These are phyloP conservation scores for Solanum neorickii DNA, from an alignment of 257 asterid species.

Conservation along the genomic window DNA sequence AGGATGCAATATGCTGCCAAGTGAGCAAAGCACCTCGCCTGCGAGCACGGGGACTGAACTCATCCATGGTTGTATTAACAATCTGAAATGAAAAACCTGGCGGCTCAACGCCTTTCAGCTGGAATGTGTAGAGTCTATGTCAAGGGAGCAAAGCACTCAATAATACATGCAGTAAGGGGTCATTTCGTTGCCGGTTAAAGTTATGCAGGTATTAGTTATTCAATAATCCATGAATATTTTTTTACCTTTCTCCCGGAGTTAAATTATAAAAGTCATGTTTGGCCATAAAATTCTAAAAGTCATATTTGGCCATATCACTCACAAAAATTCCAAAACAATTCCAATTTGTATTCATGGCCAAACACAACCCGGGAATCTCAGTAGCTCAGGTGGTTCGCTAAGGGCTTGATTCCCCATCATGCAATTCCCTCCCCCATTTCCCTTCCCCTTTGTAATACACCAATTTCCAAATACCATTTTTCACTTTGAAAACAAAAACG, in stretches of 20 bases:
- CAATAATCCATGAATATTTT: neutral
- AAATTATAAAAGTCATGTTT: neutral
- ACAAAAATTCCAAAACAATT: too few species aligned
- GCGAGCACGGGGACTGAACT: slow-evolving; percentile 86
- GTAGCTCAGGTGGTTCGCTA: too few species aligned
- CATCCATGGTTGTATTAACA: slow-evolving; percentile 93
- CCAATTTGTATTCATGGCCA: neutral
- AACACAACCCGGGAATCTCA: neutral
- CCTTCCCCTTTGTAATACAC: neutral
- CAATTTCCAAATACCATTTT: neutral
- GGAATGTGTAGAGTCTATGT: slow-evolving; percentile 88
- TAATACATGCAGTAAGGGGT: neutral
- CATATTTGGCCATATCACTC: neutral
- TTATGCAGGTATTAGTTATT: neutral
- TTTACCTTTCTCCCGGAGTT: neutral
- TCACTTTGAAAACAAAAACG: neutral
- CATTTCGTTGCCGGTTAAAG: neutral
- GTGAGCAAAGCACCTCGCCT: slow-evolving; percentile 96
- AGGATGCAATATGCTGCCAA: slow-evolving; percentile 98
- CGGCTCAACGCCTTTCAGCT: slow-evolving; percentile 91
- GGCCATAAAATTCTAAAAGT: neutral
- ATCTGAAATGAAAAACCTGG: slow-evolving; percentile 94
- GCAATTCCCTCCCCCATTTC: too few species aligned
- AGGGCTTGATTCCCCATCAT: too few species aligned
- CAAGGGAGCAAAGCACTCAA: slow-evolving; percentile 28